Evolutionary conservation across 192 early-diverging fungal species (phyloP).

Genomic region (Umbelopsis isabellina): DNA sequence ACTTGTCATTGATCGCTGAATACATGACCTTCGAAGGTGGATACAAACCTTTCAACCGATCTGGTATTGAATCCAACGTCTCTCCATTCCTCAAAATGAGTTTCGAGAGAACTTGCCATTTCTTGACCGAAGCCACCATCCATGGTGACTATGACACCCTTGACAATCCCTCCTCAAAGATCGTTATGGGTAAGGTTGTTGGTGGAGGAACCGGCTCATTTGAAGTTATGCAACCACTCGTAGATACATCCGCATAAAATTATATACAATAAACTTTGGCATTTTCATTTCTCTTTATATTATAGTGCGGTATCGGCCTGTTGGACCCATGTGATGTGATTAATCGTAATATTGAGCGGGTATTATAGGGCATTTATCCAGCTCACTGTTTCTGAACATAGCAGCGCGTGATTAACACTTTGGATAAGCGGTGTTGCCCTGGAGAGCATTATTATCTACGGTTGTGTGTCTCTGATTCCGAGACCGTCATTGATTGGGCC

Average conservation of each 20-base stretch:
- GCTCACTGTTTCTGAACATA: too few relatives aligned
- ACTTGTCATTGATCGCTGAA: constrained; percentile 95
- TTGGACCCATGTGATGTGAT: too few relatives aligned
- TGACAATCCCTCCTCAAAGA: constrained; percentile 87
- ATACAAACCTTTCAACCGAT: constrained; percentile 97
- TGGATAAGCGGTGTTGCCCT: too few relatives aligned
- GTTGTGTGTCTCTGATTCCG: too few relatives aligned
- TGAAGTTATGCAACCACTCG: constrained; percentile 73
- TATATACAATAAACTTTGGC: constrained; percentile 10
- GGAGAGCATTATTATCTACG: too few relatives aligned
- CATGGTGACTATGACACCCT: constrained; percentile 89
- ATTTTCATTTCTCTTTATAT: neutral
- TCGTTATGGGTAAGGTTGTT: constrained; percentile 94
- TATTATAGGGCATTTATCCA: too few relatives aligned
- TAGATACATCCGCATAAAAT: constrained; percentile 24
- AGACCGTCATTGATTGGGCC: too few relatives aligned
- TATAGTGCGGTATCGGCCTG: neutral
- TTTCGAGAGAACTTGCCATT: constrained; percentile 95
- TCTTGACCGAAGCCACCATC: constrained; percentile 90
- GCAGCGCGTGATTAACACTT: too few relatives aligned
- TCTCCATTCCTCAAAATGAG: constrained; percentile 98
- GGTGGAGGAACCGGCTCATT: constrained; percentile 93
- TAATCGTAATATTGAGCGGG: too few relatives aligned
- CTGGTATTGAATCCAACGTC: constrained; percentile 89
- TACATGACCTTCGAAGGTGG: constrained; percentile 99